These are phyloP conservation scores for Phaeosphaeria sp. DNA, from an alignment of 2,329 filamentous ascomycete species.

Conservation along the genomic window DNA sequence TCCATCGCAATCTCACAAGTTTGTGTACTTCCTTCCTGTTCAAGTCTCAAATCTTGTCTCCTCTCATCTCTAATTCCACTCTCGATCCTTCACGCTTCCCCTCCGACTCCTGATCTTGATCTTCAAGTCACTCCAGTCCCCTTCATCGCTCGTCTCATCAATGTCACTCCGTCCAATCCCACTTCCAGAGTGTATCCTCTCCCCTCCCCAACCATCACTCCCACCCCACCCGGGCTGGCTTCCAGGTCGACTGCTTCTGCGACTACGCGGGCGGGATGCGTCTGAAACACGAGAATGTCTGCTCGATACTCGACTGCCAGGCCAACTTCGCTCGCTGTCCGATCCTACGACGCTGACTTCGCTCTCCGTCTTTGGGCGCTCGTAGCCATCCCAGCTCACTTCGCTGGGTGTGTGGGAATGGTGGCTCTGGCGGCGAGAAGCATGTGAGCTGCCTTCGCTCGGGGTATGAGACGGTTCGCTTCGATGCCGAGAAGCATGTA, in stretches of 20 bases:
- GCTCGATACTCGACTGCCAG: constrained; percentile 2
- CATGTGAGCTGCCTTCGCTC: too few species aligned
- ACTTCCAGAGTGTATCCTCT: neutral
- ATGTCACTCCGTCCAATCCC: constrained; percentile 27
- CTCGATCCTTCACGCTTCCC: neutral
- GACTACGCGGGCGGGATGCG: neutral
- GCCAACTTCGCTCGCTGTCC: constrained; percentile 13
- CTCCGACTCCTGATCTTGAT: constrained; percentile 20
- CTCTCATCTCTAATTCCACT: too few species aligned
- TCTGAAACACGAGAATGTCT: neutral
- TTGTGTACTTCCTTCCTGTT: too few species aligned
- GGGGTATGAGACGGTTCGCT: neutral
- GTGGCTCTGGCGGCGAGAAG: neutral
- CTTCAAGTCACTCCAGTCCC: constrained; percentile 22
- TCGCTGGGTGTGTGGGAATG: constrained; percentile 1
- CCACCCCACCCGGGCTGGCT: neutral
- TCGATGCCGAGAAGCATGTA: neutral
- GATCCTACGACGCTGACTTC: constrained; percentile 23
- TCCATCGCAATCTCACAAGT: neutral
- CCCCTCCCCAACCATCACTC: constrained; percentile 1
- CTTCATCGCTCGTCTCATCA: constrained; percentile 31
- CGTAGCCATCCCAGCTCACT: constrained; percentile 28
- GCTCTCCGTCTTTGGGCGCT: constrained; percentile 23
- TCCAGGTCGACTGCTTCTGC: neutral
- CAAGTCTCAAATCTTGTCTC: too few species aligned